Conservation (phyloP, 352 stramenopile genomes). For the Pythium volutum region DNA sequence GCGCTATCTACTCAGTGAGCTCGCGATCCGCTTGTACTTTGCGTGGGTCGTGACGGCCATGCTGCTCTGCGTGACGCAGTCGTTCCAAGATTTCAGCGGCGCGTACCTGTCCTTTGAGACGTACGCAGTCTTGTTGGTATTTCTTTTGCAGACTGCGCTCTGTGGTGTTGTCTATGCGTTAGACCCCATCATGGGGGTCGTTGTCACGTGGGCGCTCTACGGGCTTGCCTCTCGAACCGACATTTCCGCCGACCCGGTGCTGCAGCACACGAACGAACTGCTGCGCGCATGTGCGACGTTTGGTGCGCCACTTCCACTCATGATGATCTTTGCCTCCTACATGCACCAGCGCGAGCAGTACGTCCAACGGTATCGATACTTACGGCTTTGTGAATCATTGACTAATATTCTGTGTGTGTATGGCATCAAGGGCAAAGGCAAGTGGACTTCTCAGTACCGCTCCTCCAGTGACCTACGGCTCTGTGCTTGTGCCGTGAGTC, state of each 20-base stretch:
- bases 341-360: slow-evolving; percentile 4
- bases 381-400: not conserved
- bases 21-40: slow-evolving; percentile 61
- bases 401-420: not conserved
- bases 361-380: not conserved
- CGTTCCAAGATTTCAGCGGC: slow-evolving; percentile 35
- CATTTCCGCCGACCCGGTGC: slow-evolving; percentile 11
- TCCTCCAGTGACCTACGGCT: slow-evolving; percentile 6
- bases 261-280: slow-evolving; percentile 32
- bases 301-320: slow-evolving; percentile 13
- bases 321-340: slow-evolving; percentile 2
- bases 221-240: slow-evolving; percentile 41
- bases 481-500: not conserved
- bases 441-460: not conserved
- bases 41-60: slow-evolving; percentile 49
- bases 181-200: slow-evolving; percentile 51
- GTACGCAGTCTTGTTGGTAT: slow-evolving; percentile 41
- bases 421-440: too few species aligned
- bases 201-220: slow-evolving; percentile 49
- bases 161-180: slow-evolving; percentile 42
- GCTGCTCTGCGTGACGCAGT: slow-evolving; percentile 48
- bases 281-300: slow-evolving; percentile 41
- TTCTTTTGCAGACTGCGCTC: slow-evolving; percentile 42
- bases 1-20: slow-evolving; percentile 51
- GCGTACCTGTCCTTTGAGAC: slow-evolving; percentile 38